Conservation (phyloP, 495 filamentous ascomycete species). For the Penicillium paradoxum region DNA sequence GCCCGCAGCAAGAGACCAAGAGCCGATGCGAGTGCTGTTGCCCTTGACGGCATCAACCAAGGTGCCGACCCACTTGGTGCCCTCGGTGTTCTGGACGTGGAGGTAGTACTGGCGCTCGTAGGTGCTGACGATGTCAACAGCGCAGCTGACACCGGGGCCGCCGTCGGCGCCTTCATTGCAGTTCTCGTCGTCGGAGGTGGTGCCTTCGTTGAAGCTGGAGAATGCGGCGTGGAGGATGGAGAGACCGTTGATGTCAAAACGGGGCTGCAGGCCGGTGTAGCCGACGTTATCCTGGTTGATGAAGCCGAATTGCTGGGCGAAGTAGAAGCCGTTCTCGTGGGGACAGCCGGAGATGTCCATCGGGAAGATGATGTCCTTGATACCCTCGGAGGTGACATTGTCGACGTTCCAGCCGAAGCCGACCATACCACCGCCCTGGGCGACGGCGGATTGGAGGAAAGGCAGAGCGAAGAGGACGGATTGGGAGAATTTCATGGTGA, state of each 20-base stretch:
- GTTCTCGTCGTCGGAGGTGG: constrained; percentile 16
- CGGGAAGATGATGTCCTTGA: constrained; percentile 26
- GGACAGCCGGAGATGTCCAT: constrained; percentile 21
- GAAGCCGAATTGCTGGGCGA: constrained; percentile 28
- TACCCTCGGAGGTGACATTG: constrained; percentile 8
- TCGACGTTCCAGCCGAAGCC: constrained; percentile 10
- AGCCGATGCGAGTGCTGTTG: constrained; percentile 20
- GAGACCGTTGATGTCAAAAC: constrained; percentile 6
- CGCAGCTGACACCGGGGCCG: constrained; percentile 25
- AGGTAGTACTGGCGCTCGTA: constrained; percentile 18
- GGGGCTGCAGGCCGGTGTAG: constrained; percentile 30
- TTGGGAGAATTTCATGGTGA: constrained; percentile 6
- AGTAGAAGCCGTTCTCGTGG: constrained; percentile 25
- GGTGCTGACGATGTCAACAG: constrained; percentile 17
- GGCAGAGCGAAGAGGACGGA: not conserved
- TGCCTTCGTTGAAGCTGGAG: constrained; percentile 26
- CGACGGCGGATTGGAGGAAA: not conserved
- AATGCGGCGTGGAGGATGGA: constrained; percentile 27
- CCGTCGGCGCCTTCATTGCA: constrained; percentile 28
- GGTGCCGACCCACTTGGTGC: constrained; percentile 25
- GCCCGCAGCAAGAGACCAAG: constrained; percentile 20
- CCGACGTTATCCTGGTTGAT: constrained; percentile 14
- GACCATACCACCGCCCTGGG: constrained; percentile 17
- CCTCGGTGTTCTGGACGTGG: constrained; percentile 19
- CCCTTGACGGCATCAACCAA: constrained; percentile 19